Conservation (phyloP, 2,329 filamentous ascomycete species). For the Chalaropsis ovoidea region DNA sequence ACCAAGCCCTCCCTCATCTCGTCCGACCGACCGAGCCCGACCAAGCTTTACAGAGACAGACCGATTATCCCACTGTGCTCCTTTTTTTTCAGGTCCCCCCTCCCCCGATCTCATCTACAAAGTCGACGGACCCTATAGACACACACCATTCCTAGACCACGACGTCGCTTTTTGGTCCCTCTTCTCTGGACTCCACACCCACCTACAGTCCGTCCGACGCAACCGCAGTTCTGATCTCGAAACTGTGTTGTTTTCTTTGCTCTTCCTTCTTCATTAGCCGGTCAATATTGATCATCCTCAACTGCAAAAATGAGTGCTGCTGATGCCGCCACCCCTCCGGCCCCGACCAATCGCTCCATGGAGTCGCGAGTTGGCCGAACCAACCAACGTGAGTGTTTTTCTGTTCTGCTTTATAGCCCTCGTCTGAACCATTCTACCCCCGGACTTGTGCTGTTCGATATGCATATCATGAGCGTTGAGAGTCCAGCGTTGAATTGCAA, state of each 20-base stretch:
- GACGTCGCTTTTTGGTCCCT: constrained; percentile 21
- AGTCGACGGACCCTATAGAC: neutral
- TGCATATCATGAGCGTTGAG: neutral
- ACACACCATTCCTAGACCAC: constrained; percentile 19
- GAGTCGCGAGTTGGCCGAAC: constrained; percentile 65
- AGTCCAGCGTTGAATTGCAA: neutral
- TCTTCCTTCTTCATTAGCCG: neutral
- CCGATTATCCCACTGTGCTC: constrained; percentile 1
- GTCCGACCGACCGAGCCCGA: neutral
- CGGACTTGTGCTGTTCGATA: neutral
- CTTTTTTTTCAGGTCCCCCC: neutral
- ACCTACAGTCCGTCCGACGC: constrained; percentile 5
- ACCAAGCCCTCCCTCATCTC: constrained; percentile 2
- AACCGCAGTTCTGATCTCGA: constrained; percentile 14
- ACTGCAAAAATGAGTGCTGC: constrained; percentile 20
- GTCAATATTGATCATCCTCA: neutral
- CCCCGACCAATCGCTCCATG: constrained; percentile 45
- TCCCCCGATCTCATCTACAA: neutral
- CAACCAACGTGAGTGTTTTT: constrained; percentile 63
- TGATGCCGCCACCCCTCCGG: constrained; percentile 20
- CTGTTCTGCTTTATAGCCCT: neutral
- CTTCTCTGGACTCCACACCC: constrained; percentile 22
- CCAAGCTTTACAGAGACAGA: neutral
- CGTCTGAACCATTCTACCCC: neutral
- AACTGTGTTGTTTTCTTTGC: constrained; percentile 8